These are phyloP conservation scores for Echeveria elegans DNA, from an alignment of 164 flowering plant species.

Conservation along the genomic window DNA sequence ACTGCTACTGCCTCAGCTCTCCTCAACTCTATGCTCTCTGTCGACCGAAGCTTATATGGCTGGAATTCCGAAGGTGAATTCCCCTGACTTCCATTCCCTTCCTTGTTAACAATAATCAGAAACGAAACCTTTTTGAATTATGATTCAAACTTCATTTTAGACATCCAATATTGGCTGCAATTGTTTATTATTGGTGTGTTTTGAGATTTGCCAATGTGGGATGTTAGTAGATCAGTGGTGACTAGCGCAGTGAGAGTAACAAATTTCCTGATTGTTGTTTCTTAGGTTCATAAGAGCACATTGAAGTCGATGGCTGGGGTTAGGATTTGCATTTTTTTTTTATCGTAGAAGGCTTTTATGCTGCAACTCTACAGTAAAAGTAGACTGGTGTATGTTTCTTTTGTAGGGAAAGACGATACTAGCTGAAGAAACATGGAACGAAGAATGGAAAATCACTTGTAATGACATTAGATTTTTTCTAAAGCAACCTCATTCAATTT, in stretches of 20 bases:
- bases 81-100: background rate
- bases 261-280: background rate
- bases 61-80: conserved; percentile 58
- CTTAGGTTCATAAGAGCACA: conserved; percentile 1
- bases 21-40: conserved; percentile 77
- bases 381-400: background rate
- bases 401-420: conserved; percentile 3
- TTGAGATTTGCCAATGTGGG: background rate
- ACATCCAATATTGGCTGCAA: background rate
- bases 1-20: conserved; percentile 79
- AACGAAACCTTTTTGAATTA: background rate
- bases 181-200: background rate
- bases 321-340: background rate
- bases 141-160: background rate
- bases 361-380: background rate
- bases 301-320: conserved; percentile 3
- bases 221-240: background rate
- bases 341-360: background rate
- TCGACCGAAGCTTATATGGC: conserved; percentile 38
- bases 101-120: background rate
- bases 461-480: background rate
- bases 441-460: background rate
- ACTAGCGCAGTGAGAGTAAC: background rate
- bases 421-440: conserved; percentile 2
- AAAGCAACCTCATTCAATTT: background rate